These are phyloP conservation scores for Rhodotorula toruloides DNA, from an alignment of 768 basidiomycete genomes.

Conservation along the genomic window DNA sequence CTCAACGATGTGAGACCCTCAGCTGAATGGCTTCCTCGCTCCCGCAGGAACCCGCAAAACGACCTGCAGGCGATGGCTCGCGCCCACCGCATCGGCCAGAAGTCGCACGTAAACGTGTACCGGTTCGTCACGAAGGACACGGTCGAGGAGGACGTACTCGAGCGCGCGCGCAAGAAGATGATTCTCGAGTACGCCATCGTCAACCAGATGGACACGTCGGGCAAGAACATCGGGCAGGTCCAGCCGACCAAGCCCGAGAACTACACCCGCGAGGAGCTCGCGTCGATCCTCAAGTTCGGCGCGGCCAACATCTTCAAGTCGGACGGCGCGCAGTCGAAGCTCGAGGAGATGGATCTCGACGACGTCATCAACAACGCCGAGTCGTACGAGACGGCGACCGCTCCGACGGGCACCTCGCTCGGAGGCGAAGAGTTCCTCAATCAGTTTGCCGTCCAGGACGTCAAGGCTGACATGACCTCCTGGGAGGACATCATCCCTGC, in stretches of 20 bases:
- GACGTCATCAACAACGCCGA: conserved; percentile 95
- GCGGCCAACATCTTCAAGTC: conserved; percentile 99
- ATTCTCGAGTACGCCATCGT: conserved; percentile 99
- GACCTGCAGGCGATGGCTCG: conserved; percentile 99
- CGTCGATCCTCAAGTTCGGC: conserved; percentile 96
- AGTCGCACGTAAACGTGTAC: conserved; percentile 96
- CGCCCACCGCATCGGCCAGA: conserved; percentile 97
- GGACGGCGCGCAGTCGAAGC: conserved; percentile 91
- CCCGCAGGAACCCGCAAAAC: conserved; percentile 57
- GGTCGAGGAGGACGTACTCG: conserved; percentile 97
- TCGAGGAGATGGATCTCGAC: conserved; percentile 98
- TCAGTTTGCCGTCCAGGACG: conserved; percentile 92
- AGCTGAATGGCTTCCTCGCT: conserved; percentile 2
- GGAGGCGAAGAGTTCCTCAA: conserved; percentile 96
- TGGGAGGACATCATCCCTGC: conserved; percentile 99
- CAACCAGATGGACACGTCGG: conserved; percentile 99
- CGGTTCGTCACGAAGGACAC: conserved; percentile 98
- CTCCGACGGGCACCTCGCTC: conserved; percentile 72
- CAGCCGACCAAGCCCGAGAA: conserved; percentile 48
- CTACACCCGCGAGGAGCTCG: conserved; percentile 86
- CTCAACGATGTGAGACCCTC: not conserved
- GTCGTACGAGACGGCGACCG: conserved; percentile 87
- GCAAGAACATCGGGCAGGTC: conserved; percentile 73
- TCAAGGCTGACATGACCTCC: conserved; percentile 89
- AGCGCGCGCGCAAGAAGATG: conserved; percentile 99